Conservation (phyloP, 768 basidiomycete genomes). For the Auricularia sp. region DNA sequence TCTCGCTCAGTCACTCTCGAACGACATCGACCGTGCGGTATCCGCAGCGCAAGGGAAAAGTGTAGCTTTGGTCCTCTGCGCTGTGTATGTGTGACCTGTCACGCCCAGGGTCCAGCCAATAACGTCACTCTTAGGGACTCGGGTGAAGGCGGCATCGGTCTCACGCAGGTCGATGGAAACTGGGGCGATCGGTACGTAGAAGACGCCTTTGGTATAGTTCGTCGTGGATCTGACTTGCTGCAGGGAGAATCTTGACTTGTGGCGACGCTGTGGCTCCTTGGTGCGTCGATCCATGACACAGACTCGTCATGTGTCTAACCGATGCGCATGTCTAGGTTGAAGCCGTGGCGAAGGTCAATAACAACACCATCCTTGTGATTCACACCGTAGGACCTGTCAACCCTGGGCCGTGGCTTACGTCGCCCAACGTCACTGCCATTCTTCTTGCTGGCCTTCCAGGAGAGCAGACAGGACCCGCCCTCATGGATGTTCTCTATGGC, state of each 20-base stretch:
- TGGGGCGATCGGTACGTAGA: background rate
- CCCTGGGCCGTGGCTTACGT: slow-evolving; percentile 57
- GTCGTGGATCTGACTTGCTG: slow-evolving; percentile 3
- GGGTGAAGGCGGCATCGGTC: background rate
- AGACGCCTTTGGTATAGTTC: background rate
- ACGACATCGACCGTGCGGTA: slow-evolving; percentile 5
- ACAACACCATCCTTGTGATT: slow-evolving; percentile 60
- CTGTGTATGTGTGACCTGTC: background rate
- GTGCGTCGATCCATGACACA: background rate
- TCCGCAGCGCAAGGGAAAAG: background rate
- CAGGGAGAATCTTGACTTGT: slow-evolving; percentile 10
- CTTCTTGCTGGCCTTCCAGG: slow-evolving; percentile 33
- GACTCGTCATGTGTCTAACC: background rate
- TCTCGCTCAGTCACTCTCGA: slow-evolving; percentile 6
- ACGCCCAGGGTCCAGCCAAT: background rate
- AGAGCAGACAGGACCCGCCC: slow-evolving; percentile 27
- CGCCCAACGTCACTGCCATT: slow-evolving; percentile 66
- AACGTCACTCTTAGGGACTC: background rate
- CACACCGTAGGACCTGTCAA: slow-evolving; percentile 52
- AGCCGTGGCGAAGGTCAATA: slow-evolving; percentile 9
- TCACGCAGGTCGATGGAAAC: background rate
- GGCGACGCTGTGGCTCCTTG: slow-evolving; percentile 8
- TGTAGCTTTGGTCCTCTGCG: background rate
- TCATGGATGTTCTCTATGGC: slow-evolving; percentile 32
- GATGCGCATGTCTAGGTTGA: slow-evolving; percentile 10